These are phyloP conservation scores for Exophiala spinifera DNA, from an alignment of 2,329 filamentous ascomycete species.

Conservation along the genomic window DNA sequence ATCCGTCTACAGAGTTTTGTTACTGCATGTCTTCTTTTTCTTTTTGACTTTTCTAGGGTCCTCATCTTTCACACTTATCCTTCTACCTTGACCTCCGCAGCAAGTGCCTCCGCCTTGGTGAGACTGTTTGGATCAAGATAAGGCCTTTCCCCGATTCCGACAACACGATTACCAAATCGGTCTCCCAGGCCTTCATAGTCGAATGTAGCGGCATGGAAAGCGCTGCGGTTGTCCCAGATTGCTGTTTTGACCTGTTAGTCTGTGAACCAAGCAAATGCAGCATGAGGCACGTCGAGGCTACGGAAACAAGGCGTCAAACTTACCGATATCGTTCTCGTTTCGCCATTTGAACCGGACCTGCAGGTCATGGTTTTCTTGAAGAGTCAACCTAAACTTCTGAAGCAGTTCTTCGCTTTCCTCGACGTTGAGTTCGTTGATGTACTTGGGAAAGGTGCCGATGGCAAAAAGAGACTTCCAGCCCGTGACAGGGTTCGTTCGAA, in stretches of 20 bases:
- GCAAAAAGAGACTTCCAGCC: slow-evolving; percentile 59
- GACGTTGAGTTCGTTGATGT: slow-evolving; percentile 46
- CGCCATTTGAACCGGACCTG: slow-evolving; percentile 51
- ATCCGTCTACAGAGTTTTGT: too few relatives aligned
- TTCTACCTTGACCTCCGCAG: not conserved
- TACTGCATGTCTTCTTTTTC: too few relatives aligned
- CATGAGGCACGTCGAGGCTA: too few relatives aligned
- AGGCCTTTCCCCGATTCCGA: slow-evolving; percentile 36
- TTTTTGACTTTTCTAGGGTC: too few relatives aligned
- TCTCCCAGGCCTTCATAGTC: slow-evolving; percentile 35
- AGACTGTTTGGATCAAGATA: slow-evolving; percentile 36
- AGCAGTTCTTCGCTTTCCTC: slow-evolving; percentile 45
- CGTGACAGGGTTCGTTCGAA: slow-evolving; percentile 62
- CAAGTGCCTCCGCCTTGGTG: slow-evolving; percentile 20
- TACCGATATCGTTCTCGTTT: slow-evolving; percentile 47
- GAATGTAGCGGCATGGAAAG: slow-evolving; percentile 33
- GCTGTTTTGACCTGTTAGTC: slow-evolving; percentile 18
- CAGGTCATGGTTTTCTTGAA: slow-evolving; percentile 51
- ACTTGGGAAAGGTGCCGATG: slow-evolving; percentile 40
- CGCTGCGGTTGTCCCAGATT: slow-evolving; percentile 37
- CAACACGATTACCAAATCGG: slow-evolving; percentile 33
- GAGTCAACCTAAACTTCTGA: slow-evolving; percentile 41
- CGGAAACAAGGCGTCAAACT: slow-evolving; percentile 10
- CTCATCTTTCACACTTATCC: too few relatives aligned
- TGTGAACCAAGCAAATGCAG: not conserved